Percentiles rank a stretch among this genome's conserved stretches.
Conservation (phyloP, 1,284 basidiomycete genomes). For the Ceratobasidium papillatum region DNA sequence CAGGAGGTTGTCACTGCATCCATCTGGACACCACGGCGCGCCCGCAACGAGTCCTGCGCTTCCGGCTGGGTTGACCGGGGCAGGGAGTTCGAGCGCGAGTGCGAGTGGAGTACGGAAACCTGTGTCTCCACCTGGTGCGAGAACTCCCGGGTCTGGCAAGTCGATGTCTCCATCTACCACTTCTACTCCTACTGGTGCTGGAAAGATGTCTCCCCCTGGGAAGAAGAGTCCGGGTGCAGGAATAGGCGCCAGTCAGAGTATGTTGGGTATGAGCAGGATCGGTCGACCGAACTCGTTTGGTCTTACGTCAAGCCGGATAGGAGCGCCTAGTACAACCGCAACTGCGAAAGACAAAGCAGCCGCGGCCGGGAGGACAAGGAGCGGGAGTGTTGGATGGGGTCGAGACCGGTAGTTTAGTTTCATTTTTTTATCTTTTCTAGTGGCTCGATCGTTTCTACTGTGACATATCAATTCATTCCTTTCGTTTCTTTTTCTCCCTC, state of each 20-base stretch:
- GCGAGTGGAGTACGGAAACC: conserved; percentile 4
- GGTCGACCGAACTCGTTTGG: conserved; percentile 30
- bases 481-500: not conserved
- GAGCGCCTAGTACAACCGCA: not conserved
- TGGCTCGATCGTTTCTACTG: not conserved
- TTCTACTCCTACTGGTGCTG: not conserved
- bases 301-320: not conserved
- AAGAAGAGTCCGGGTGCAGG: not conserved
- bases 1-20: conserved; percentile 19
- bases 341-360: conserved; percentile 10
- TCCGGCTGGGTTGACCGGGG: not conserved
- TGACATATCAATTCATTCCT: conserved; percentile 5
- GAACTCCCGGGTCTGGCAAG: too few species aligned
- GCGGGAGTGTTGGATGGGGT: conserved; percentile 34
- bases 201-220: not conserved
- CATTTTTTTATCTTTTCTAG: not conserved
- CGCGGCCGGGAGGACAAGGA: conserved; percentile 12
- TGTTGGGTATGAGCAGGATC: conserved; percentile 24
- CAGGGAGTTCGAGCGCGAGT: not conserved
- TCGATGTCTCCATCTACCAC: not conserved
- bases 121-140: not conserved
- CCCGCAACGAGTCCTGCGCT: conserved; percentile 14
- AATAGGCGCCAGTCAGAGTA: not conserved
- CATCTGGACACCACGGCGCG: not conserved
- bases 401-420: not conserved